Evolutionary conservation across 805 yeast species (phyloP), one percentile per base, ranked within the genome.

Genomic region (Cyberlindnera veronae): DNA sequence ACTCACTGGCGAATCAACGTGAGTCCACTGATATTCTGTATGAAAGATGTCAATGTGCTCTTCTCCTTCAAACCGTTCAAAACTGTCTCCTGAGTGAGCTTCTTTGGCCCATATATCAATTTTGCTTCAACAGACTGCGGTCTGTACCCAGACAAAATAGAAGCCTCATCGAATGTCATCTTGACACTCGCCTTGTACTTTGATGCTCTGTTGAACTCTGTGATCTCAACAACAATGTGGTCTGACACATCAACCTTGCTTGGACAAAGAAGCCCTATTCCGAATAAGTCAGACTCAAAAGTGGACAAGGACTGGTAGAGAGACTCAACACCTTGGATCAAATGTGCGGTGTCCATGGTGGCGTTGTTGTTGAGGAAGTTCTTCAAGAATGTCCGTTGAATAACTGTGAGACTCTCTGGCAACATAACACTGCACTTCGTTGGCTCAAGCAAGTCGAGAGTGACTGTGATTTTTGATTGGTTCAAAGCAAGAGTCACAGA

Each of bases 261-360:
- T 10, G 53, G 55, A 34, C 41, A 49, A 13, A 39, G 29, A 9
- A 49, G 28, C n/a, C 49, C 45, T 14, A 55, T 26, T 11, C 46
- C 39, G 26, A 41, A 53, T 17, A 57, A 21, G 7, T 54, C 53
- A 2, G 32, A 5, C 28, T 50, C 48, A 28, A 55, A 21, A 15
- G 21, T 21, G 2, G 28, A 14, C 13, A 53, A 30, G 3, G 34
- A 19, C 1, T 11, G n/a, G 6, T 33, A 35, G 6, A 52, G 32
- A 3, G 17, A 22, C 3, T 20, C 18, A 5, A 55, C 15, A 13
- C 38, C 43, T 11, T 7, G 15, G 4, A 54, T 30, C 15, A 49
- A 23, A 13, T 37, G 24, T 2, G 29, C 4, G 0, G 48, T 17
- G 3, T 43, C 36, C 26, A 31, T 11, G 4, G 31, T 19, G 5